These are phyloP conservation scores for Quercus wislizeni DNA, from an alignment of 306 rosid genomes.

Conservation along the genomic window DNA sequence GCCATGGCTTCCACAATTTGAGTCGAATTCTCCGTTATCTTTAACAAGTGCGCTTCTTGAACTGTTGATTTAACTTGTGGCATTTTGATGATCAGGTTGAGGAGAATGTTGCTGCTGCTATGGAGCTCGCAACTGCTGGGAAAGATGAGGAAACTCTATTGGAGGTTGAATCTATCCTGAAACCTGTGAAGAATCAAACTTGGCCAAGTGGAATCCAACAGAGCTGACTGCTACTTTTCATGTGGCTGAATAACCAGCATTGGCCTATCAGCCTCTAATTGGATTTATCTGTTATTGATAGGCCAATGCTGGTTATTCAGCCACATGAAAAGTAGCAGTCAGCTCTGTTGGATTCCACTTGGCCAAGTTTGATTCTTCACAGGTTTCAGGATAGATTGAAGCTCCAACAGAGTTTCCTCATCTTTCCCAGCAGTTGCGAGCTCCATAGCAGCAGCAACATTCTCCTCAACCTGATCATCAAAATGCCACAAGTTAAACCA, in stretches of 20 bases:
- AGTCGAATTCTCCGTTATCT: not conserved
- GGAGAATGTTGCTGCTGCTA: constrained; percentile 82
- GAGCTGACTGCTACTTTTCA: constrained; percentile 32
- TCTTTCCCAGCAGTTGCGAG: constrained; percentile 63
- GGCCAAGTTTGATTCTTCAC: constrained; percentile 90
- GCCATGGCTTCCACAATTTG: not conserved
- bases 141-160: constrained; percentile 57
- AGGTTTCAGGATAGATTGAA: constrained; percentile 71
- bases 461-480: constrained; percentile 67
- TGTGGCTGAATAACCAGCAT: not conserved
- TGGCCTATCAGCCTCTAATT: not conserved
- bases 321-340: constrained; percentile 6
- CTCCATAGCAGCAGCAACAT: constrained; percentile 82
- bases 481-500: constrained; percentile 13
- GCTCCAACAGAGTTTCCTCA: constrained; percentile 56
- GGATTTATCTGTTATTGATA: not conserved
- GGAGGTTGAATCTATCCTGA: constrained; percentile 73
- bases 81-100: constrained; percentile 55
- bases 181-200: constrained; percentile 76
- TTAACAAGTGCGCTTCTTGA: not conserved
- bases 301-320: not conserved
- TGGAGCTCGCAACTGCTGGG: constrained; percentile 62
- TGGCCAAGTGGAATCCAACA: constrained; percentile 90
- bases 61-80: constrained; percentile 4
- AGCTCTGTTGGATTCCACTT: constrained; percentile 77